These are phyloP conservation scores for Oehlia diaphana DNA, from an alignment of 192 early-diverging fungal genomes.

Conservation along the genomic window DNA sequence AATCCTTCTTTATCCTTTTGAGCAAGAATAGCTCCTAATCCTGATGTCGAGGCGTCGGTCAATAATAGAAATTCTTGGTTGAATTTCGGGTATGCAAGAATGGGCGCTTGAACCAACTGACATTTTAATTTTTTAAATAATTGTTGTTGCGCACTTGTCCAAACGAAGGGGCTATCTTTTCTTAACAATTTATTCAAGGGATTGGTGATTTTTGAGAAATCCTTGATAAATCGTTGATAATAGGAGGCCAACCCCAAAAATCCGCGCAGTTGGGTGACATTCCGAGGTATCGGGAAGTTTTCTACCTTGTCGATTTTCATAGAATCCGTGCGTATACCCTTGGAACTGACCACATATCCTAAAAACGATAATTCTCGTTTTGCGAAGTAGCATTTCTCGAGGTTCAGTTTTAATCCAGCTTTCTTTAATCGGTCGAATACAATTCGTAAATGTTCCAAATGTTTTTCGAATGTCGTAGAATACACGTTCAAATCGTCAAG, in stretches of 20 bases:
- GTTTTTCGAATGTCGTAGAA: slow-evolving; percentile 35
- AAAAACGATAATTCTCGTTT: neutral
- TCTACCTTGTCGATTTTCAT: slow-evolving; percentile 11
- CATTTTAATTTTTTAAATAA: too few relatives aligned
- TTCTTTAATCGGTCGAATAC: slow-evolving; percentile 5
- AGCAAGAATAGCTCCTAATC: too few relatives aligned
- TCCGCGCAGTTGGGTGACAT: neutral
- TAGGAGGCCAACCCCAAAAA: neutral
- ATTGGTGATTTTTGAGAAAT: too few relatives aligned
- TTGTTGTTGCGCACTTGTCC: too few relatives aligned
- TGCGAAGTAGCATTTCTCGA: slow-evolving; percentile 7
- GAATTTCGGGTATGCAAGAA: too few relatives aligned
- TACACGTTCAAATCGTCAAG: slow-evolving; percentile 54
- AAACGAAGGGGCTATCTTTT: too few relatives aligned
- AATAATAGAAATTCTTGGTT: too few relatives aligned
- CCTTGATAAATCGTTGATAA: neutral
- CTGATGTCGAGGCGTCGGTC: too few relatives aligned
- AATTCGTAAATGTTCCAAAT: neutral
- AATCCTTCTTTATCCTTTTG: neutral
- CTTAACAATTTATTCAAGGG: too few relatives aligned
- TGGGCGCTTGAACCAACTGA: too few relatives aligned
- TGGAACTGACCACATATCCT: neutral
- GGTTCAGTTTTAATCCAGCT: slow-evolving; percentile 6
- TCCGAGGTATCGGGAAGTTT: slow-evolving; percentile 1
- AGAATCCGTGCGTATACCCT: neutral